Evolutionary conservation across 129 eudicot species (phyloP), one percentile per base, ranked within the genome.

Genomic region (Lactuca sativa): DNA sequence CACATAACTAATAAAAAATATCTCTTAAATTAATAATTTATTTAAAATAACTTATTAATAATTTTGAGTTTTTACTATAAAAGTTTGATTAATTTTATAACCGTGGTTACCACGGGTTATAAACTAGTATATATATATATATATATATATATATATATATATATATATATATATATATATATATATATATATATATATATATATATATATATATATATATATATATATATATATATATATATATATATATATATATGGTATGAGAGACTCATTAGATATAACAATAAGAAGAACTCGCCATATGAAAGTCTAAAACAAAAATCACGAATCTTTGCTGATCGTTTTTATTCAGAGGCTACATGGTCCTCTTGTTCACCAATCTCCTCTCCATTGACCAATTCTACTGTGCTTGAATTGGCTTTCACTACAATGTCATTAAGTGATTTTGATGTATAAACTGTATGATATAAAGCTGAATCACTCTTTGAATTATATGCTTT

Each of bases 311-410:
- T 91, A 72, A 88, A 81, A 77, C 95, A 88, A 70, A 90, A 90
- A 71, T 88, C 97, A 77, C 88, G 97, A 67, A 91, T 91, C 79
- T 68, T 91, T 21, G 97, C 92, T 62, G 89, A 90, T 71, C 74
- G 83, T 63, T 79, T 80, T 61, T 77, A 78, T 72, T 80, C 85
- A 41, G 66, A 17, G 52, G 70, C 71, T 51, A 41, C 64, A 41
- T 62, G 74, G 49, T 82, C 75, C 41, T 44, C 59, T 30, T 83
- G 82, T 49, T 75, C 86, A 69, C 69, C 66, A 33, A 70, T 55
- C 67, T 71, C 84, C 41, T 66, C 80, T 40, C 68, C 86, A 16
- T 77, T 54, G 18, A 70, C 72, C 73, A 34, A 69, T 54, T 84
- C 83, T 64, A 79, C 83, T 14, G 62, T 57, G 36, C 57, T 60